Evolutionary conservation across 2,329 filamentous ascomycete genomes (phyloP).

Genomic region (Pseudocercospora eumusae): DNA sequence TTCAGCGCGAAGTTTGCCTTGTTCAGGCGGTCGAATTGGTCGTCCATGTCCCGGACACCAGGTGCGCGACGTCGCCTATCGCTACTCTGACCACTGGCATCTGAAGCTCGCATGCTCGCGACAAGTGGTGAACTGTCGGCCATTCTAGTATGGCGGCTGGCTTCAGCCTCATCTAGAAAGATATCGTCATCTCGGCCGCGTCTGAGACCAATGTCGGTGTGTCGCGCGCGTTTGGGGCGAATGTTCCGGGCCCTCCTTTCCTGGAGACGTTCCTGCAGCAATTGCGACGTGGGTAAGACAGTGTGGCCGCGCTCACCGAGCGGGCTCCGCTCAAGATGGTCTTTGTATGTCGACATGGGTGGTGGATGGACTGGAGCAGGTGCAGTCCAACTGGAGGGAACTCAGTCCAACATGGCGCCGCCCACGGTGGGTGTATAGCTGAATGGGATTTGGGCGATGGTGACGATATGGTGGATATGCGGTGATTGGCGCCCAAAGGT

Average conservation of each 20-base stretch:
- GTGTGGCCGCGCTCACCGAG: constrained; percentile 23
- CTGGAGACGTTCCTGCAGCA: constrained; percentile 40
- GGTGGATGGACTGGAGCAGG: background rate
- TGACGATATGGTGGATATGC: constrained; percentile 12
- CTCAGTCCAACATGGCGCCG: background rate
- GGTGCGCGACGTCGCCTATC: constrained; percentile 41
- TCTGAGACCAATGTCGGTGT: constrained; percentile 39
- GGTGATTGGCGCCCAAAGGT: constrained; percentile 13
- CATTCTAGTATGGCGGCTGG: constrained; percentile 21
- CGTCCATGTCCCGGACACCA: constrained; percentile 68
- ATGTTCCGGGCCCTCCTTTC: constrained; percentile 38
- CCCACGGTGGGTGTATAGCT: background rate
- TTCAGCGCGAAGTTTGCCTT: constrained; percentile 80
- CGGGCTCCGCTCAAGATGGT: constrained; percentile 22
- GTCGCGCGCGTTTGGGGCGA: constrained; percentile 37
- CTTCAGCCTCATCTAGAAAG: constrained; percentile 40
- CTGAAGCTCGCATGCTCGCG: constrained; percentile 21
- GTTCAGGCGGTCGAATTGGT: constrained; percentile 67
- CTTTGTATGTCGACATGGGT: constrained; percentile 22
- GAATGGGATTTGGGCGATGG: background rate
- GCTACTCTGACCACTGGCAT: constrained; percentile 25
- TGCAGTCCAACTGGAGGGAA: background rate
- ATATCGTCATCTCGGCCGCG: constrained; percentile 41
- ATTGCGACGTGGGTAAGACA: constrained; percentile 38
- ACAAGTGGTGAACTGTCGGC: constrained; percentile 37